Base-by-base conservation (phyloP, 2,329 filamentous ascomycete genomes). In the Aulographum hederae region DNA sequence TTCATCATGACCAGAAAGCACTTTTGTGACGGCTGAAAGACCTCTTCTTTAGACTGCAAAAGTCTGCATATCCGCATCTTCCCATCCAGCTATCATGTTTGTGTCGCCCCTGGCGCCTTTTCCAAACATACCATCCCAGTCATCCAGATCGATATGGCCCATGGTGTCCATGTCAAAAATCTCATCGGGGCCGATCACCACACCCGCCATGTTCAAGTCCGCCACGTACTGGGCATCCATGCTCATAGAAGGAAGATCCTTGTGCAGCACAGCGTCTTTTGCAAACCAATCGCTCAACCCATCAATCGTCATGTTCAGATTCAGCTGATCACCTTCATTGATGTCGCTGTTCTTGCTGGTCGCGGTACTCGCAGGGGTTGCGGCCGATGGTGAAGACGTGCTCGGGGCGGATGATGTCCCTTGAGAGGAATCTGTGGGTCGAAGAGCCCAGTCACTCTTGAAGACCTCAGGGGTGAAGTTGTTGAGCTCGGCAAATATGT, bases 91-190 rank as follows among this genome's bases (percentile, higher is more conserved):
- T 5, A 33, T 13, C 16, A 20, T 16, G 8, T 27, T 28, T 16
- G 23, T 26, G 16, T 17, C 25, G 4, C 26, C 13, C 16, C n/a
- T 33, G 18, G 21, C 27, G 8, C 32, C 32, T 14, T 27, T 19
- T 17, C 32, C 32, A 33, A 33, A 33, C 32, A 33, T 29, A 5
- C 32, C 32, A 10, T 33, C 32, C 32, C 32, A 33, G 13, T 33
- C 32, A n/a, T 18, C 28, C 17, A 33, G 8, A 18, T 33, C 32
- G n/a, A n/a, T n/a, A 23, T n/a, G n/a, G 10, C 12, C 21, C 21
- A 10, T 12, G 10, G 31, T 32, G 14, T 32, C 23, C 10, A 18
- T 25, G 16, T 32, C 13, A 4, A 32, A 25, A 12, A 20, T 32
- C 31, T 26, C 25, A 15, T 26, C 27, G 20, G 27, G 16, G 12